Evolutionary conservation across 805 yeast genomes (phyloP).

Genomic region (Kodamaea hsintzibuensis): DNA sequence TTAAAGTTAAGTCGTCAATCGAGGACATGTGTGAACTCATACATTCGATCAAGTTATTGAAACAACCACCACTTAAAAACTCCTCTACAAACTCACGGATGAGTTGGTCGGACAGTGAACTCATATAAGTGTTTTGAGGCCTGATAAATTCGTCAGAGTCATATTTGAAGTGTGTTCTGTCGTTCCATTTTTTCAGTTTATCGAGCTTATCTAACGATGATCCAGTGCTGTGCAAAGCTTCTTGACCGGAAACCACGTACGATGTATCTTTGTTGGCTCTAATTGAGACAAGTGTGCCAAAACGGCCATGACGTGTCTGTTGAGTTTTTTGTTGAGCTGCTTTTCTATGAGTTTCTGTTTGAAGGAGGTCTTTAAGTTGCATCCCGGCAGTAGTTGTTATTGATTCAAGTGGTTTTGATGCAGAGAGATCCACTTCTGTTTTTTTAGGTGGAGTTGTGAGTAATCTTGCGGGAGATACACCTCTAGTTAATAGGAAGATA

Average conservation of each 20-base stretch:
- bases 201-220: conserved; percentile 68
- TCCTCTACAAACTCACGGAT: conserved; percentile 49
- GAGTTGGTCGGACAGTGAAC: conserved; percentile 20
- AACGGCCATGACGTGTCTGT: conserved; percentile 81
- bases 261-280: conserved; percentile 61
- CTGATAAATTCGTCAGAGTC: conserved; percentile 41
- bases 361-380: conserved; percentile 52
- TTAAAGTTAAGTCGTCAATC: conserved; percentile 27
- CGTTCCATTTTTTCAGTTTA: conserved; percentile 63
- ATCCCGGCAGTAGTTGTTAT: conserved; percentile 35
- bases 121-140: conserved; percentile 23
- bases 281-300: conserved; percentile 82
- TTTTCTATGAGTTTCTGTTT: conserved; percentile 58
- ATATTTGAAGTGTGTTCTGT: conserved; percentile 36
- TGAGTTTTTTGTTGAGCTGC: conserved; percentile 48
- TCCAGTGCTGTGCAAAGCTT: conserved; percentile 51
- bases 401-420: conserved; percentile 15
- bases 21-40: conserved; percentile 47
- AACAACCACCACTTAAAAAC: conserved; percentile 69
- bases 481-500: conserved; percentile 57
- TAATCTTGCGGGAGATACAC: neutral
- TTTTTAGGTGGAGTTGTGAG: neutral
- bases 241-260: conserved; percentile 71
- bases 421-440: conserved; percentile 4
- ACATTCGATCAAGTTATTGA: conserved; percentile 61